Evolutionary conservation across 306 rosid species (phyloP).

Genomic region (Senna tora): DNA sequence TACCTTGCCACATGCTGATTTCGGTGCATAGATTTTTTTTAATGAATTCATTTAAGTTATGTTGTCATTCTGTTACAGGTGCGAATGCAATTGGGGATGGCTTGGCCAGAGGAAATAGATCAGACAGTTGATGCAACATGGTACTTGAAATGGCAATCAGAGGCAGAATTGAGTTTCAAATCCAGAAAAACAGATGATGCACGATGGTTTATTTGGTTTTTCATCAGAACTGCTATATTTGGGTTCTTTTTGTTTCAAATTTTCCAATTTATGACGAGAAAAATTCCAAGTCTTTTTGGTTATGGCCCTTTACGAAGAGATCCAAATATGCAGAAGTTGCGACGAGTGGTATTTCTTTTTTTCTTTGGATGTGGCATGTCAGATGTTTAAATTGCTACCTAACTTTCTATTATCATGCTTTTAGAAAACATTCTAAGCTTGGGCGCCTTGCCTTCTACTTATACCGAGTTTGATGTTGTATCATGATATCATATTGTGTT

Average conservation of each 20-base stretch:
- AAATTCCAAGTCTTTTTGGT: slow-evolving; percentile 65
- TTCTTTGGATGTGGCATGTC: slow-evolving; percentile 26
- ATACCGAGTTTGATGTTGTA: slow-evolving; percentile 29
- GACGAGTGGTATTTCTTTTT: slow-evolving; percentile 67
- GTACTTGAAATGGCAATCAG: slow-evolving; percentile 93
- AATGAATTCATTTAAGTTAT: slow-evolving; percentile 20
- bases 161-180: slow-evolving; percentile 64
- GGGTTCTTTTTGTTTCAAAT: slow-evolving; percentile 67
- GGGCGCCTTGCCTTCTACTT: slow-evolving; percentile 6
- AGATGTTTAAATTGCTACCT: slow-evolving; percentile 25
- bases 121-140: slow-evolving; percentile 74
- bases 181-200: slow-evolving; percentile 53
- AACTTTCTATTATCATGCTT: slow-evolving; percentile 18
- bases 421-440: slow-evolving; percentile 13
- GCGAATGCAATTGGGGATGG: slow-evolving; percentile 83
- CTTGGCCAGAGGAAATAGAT: slow-evolving; percentile 85
- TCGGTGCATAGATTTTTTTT: slow-evolving; percentile 27
- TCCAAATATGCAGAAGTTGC: slow-evolving; percentile 69
- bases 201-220: slow-evolving; percentile 65
- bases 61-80: slow-evolving; percentile 54
- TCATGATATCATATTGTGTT: slow-evolving; percentile 12
- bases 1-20: slow-evolving; percentile 35
- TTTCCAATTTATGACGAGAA: slow-evolving; percentile 55
- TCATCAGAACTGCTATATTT: slow-evolving; percentile 56
- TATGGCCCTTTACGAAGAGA: slow-evolving; percentile 78